Percentiles rank a stretch among this genome's conserved stretches.
These are phyloP conservation scores for Ilyonectria destructans DNA, from an alignment of 2,329 filamentous ascomycete genomes.

Conservation along the genomic window DNA sequence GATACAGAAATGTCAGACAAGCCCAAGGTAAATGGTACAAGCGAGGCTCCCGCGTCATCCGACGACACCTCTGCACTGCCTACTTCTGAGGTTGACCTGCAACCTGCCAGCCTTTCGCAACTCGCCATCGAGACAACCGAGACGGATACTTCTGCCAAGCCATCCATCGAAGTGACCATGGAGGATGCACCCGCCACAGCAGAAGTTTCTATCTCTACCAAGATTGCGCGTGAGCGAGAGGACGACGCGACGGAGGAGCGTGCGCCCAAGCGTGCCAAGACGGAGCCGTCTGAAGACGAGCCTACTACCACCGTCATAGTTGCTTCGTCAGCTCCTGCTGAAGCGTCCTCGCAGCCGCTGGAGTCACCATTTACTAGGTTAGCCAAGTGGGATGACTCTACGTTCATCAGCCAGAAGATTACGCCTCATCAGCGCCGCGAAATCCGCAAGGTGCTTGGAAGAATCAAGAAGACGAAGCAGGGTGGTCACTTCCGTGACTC, in stretches of 20 bases:
- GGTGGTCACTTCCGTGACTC: slow-evolving; percentile 83
- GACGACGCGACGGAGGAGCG: slow-evolving; percentile 79
- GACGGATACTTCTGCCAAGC: slow-evolving; percentile 47
- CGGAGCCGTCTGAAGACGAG: slow-evolving; percentile 69
- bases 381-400: slow-evolving; percentile 60
- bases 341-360: slow-evolving; percentile 41
- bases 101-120: slow-evolving; percentile 58
- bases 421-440: slow-evolving; percentile 74
- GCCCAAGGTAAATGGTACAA: slow-evolving; percentile 36
- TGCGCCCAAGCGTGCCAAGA: slow-evolving; percentile 85
- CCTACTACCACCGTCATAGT: slow-evolving; percentile 31
- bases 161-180: slow-evolving; percentile 66
- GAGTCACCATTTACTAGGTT: slow-evolving; percentile 51
- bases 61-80: slow-evolving; percentile 42
- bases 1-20: slow-evolving; percentile 44
- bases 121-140: slow-evolving; percentile 58
- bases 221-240: slow-evolving; percentile 83
- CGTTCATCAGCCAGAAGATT: slow-evolving; percentile 66
- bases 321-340: slow-evolving; percentile 38
- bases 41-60: slow-evolving; percentile 30
- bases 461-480: slow-evolving; percentile 89
- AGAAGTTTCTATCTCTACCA: slow-evolving; percentile 61
- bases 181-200: slow-evolving; percentile 59
- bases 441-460: slow-evolving; percentile 77
- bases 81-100: slow-evolving; percentile 55